Evolutionary conservation across 805 yeast genomes (phyloP).

Genomic region (Sugiyamaella qingdaonensis): DNA sequence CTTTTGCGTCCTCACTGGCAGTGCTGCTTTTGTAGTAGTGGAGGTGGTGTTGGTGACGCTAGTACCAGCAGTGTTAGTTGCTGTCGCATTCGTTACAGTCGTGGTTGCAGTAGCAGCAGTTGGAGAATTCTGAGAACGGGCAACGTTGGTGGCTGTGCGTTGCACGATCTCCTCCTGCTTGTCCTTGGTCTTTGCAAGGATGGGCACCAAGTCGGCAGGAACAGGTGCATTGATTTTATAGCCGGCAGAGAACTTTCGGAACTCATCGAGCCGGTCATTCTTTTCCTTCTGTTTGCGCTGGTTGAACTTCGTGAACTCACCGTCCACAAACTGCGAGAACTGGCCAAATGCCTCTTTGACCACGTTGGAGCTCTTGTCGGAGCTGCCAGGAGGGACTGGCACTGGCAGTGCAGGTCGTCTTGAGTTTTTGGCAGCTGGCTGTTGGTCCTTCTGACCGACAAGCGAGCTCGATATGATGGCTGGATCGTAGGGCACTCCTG

Average conservation of each 20-base stretch:
- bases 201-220: constrained; percentile 66
- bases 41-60: too few species aligned
- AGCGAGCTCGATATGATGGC: constrained; percentile 49
- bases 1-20: neutral
- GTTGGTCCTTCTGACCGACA: constrained; percentile 6
- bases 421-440: neutral
- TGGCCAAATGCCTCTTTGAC: constrained; percentile 30
- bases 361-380: constrained; percentile 8
- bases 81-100: constrained; percentile 6
- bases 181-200: constrained; percentile 60
- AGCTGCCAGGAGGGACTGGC: neutral
- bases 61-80: constrained; percentile 1
- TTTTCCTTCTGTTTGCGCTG: constrained; percentile 31
- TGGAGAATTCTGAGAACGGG: neutral
- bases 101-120: neutral
- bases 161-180: constrained; percentile 58
- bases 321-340: constrained; percentile 32
- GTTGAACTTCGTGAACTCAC: constrained; percentile 28
- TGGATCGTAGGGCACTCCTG: constrained; percentile 50
- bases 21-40: neutral
- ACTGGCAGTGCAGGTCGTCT: neutral
- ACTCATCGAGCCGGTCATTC: constrained; percentile 34
- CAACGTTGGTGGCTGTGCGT: constrained; percentile 18
- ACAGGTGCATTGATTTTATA: constrained; percentile 56
- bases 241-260: constrained; percentile 74